Conservation (phyloP, 305 asterid species). For the Withania somnifera region DNA sequence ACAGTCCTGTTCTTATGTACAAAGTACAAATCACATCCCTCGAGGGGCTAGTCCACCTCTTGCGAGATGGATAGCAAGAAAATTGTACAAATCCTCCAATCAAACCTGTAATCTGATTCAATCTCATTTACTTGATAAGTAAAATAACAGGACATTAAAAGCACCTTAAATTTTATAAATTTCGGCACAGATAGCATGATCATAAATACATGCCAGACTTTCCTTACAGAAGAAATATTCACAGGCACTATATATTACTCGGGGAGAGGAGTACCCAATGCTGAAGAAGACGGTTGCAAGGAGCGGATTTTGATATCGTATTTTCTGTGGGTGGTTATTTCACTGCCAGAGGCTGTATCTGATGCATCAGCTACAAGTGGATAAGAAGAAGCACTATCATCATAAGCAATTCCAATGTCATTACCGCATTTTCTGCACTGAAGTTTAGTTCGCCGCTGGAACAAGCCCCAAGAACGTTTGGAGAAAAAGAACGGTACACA, state of each 20-base stretch:
- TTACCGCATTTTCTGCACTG: conserved; percentile 75
- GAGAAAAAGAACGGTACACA: conserved; percentile 52
- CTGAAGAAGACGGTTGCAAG: conserved; percentile 46
- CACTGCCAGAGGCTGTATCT: conserved; percentile 37
- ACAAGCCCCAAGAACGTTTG: conserved; percentile 55
- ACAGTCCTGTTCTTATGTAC: background rate
- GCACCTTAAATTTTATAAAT: background rate
- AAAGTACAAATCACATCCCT: background rate
- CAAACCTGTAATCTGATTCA: background rate
- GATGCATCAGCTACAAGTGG: conserved; percentile 40
- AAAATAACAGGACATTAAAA: background rate
- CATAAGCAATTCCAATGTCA: conserved; percentile 48
- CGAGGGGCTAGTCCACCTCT: background rate
- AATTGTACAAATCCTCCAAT: background rate
- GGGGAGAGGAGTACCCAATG: background rate
- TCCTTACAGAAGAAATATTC: background rate
- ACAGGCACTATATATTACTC: background rate
- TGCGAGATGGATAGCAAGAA: background rate
- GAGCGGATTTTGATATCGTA: conserved; percentile 57
- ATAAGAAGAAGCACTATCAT: conserved; percentile 25
- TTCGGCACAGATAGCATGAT: background rate
- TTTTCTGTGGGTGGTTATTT: conserved; percentile 17
- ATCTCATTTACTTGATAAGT: background rate
- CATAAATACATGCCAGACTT: background rate
- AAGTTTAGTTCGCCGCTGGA: conserved; percentile 46